A percentile compares a stretch with the other conserved stretches of the same genome.
phyloP scores from a whole-genome alignment of 2,329 filamentous ascomycete genomes.

The Nigrograna mackinnonii region DNA sequence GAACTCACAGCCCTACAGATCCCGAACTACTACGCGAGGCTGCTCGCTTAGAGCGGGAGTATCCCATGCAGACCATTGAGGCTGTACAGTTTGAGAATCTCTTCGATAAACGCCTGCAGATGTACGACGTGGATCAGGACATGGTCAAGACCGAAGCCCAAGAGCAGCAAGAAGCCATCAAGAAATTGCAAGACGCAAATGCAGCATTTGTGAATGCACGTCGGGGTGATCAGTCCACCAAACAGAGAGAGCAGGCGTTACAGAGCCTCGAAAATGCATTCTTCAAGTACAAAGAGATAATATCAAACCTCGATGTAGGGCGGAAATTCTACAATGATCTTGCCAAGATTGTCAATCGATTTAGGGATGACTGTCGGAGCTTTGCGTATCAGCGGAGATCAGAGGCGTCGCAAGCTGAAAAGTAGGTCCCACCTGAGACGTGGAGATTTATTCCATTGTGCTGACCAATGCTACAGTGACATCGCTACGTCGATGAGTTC shows the following conservation, averaged over 20 bases:
- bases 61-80: conserved; percentile 81
- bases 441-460: neutral
- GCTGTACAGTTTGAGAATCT: conserved; percentile 90
- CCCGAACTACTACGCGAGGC: conserved; percentile 82
- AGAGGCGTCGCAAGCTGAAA: conserved; percentile 79
- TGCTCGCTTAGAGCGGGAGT: conserved; percentile 80
- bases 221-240: conserved; percentile 66
- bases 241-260: conserved; percentile 81
- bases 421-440: conserved; percentile 54
- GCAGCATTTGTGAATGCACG: conserved; percentile 75
- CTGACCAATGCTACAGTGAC: conserved; percentile 45
- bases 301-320: conserved; percentile 87
- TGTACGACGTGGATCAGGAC: conserved; percentile 79
- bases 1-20: conserved; percentile 49
- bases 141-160: conserved; percentile 70
- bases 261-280: conserved; percentile 91
- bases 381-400: conserved; percentile 82
- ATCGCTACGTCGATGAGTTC: conserved; percentile 64
- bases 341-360: conserved; percentile 81
- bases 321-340: conserved; percentile 98
- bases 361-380: conserved; percentile 76
- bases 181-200: conserved; percentile 75
- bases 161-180: conserved; percentile 75
- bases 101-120: conserved; percentile 79
- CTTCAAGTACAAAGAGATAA: conserved; percentile 94